Evolutionary conservation across 1,139 yeast species (phyloP), one percentile per base, ranked within the genome.

Genomic region (Geotrichum aggregatum): DNA sequence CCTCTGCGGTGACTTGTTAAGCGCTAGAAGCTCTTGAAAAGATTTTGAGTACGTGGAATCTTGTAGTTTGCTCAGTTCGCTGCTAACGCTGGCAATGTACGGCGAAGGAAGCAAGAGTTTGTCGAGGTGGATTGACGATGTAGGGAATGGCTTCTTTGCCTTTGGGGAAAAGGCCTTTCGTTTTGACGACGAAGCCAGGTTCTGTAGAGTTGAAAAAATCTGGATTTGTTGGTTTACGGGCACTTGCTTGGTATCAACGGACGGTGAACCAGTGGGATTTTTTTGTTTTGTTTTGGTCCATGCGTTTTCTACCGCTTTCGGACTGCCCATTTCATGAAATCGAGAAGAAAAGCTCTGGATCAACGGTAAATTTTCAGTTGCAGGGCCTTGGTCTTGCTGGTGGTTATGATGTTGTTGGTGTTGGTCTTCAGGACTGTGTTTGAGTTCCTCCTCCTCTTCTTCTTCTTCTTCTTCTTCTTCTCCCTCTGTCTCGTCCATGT

Each of bases 211-310:
- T 14, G 41, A 36, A 18, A 36, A 36, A 36, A 36, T 11, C 5
- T 11, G 41, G 16, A 36, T 11, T 14, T 11, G 41, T 36, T 10
- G 18, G 22, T 36, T 36, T 16, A 21, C n/a, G 10, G 41, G 41
- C 10, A 10, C 41, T 16, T 18, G 18, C 41, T 36, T 36, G 41
- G 18, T 14, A 5, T 36, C 22, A n/a, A 36, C 41, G 13, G 21
- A 36, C 21, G 21, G 21, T 5, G 16, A 36, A 14, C 41, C 22
- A 36, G 41, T 36, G 21, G 41, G 21, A 36, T 21, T 18, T 36
- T 11, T 36, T 36, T 36, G 41, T 36, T 36, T 36, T 36, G 41
- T 36, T 36, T 36, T 36, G 16, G 18, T 36, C 6, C 18, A n/a
- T 18, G 41, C 21, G 22, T 18, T 14, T 36, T 36, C 41, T 36